Percentiles rank a stretch among this genome's conserved stretches.
phyloP scores from a whole-genome alignment of 2,329 filamentous ascomycete species.

The Pseudocercospora crystallina region DNA sequence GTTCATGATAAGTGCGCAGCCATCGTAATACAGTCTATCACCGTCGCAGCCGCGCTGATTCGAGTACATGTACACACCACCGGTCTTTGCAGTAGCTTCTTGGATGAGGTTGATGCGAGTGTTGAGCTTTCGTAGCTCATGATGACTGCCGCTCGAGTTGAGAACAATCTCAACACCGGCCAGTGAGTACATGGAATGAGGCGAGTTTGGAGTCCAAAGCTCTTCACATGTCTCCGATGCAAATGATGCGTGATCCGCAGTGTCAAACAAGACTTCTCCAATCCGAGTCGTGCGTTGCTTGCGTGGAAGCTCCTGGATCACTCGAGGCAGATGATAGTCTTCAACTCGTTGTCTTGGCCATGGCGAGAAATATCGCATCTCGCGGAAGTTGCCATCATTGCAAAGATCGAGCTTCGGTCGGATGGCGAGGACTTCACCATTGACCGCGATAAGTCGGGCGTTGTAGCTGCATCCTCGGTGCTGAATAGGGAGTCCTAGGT shows the following conservation, averaged over 20 bases:
- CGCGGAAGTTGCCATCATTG: constrained; percentile 63
- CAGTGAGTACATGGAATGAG: constrained; percentile 62
- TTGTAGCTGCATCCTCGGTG: constrained; percentile 66
- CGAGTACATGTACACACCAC: constrained; percentile 63
- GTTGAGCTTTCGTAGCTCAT: constrained; percentile 66
- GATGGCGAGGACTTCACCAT: constrained; percentile 69
- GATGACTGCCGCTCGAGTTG: constrained; percentile 69
- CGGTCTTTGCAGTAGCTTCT: constrained; percentile 63
- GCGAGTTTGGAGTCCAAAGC: constrained; percentile 60
- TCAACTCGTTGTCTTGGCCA: constrained; percentile 63
- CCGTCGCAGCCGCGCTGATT: constrained; percentile 61
- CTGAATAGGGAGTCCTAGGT: constrained; percentile 54
- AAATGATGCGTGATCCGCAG: constrained; percentile 59
- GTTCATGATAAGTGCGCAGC: constrained; percentile 62
- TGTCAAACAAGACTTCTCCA: constrained; percentile 65
- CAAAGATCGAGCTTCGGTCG: constrained; percentile 71
- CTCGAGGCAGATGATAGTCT: constrained; percentile 62
- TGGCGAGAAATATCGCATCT: constrained; percentile 58
- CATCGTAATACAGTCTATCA: constrained; percentile 62
- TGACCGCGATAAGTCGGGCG: constrained; percentile 62
- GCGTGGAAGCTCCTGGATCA: constrained; percentile 55
- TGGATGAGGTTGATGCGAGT: constrained; percentile 62
- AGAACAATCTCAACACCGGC: constrained; percentile 62
- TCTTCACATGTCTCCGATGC: constrained; percentile 69
- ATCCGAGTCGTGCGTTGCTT: constrained; percentile 61